A percentile compares a stretch with the other conserved stretches of the same genome.
These are phyloP conservation scores for Madurella mycetomatis DNA, from an alignment of 2,329 filamentous ascomycete species.

Conservation along the genomic window DNA sequence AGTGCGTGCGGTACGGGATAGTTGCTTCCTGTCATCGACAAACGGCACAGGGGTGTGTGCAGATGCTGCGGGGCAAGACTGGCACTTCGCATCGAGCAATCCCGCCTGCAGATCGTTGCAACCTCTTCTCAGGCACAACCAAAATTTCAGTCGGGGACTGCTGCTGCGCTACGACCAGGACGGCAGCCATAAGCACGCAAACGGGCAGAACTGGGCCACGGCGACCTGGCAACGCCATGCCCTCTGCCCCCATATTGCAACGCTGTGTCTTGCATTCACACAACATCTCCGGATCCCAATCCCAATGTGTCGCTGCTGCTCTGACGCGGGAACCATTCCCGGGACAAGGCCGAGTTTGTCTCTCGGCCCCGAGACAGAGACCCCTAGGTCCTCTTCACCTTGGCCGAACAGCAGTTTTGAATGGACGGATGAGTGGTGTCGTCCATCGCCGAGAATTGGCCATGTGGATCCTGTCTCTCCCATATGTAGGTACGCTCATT, in stretches of 20 bases:
- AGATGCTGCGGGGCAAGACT: constrained; percentile 14
- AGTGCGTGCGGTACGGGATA: too few species aligned
- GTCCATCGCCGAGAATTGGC: not conserved
- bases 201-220: constrained; percentile 1
- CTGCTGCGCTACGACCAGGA: not conserved
- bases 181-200: not conserved
- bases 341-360: not conserved
- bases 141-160: constrained; percentile 4
- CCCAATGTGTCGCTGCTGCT: too few species aligned
- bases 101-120: constrained; percentile 19
- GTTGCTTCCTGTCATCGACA: not conserved
- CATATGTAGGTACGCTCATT: not conserved
- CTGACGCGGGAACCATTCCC: too few species aligned
- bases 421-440: not conserved
- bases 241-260: not conserved
- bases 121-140: constrained; percentile 6
- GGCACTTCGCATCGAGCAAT: constrained; percentile 3
- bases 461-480: not conserved
- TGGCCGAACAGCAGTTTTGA: not conserved
- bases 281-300: too few species aligned
- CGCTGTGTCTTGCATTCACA: constrained; percentile 1
- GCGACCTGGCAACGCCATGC: not conserved
- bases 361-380: constrained; percentile 6
- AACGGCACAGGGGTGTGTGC: constrained; percentile 7
- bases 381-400: not conserved